These are phyloP conservation scores for Paramecium primaurelia DNA, from an alignment of 73 alveolate genomes.

Conservation along the genomic window DNA sequence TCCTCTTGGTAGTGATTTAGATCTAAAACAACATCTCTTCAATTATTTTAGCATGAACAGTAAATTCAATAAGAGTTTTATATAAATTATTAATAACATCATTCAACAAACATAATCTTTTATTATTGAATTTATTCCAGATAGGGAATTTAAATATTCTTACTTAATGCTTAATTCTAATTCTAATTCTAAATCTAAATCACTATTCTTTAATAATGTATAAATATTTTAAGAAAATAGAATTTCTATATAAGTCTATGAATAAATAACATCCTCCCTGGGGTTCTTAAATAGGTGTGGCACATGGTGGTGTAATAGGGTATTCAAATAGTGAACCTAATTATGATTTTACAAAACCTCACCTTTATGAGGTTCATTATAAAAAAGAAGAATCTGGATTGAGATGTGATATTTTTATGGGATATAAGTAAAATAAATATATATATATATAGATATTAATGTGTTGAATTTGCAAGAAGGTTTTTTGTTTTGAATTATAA, in stretches of 20 bases:
- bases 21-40: background rate
- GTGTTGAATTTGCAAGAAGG: background rate
- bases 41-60: background rate
- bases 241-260: background rate
- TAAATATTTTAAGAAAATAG: slow-evolving; percentile 16
- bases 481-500: background rate
- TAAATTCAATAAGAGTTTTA: background rate
- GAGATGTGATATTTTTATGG: background rate
- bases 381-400: background rate
- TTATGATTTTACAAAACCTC: background rate
- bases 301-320: background rate
- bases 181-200: no score
- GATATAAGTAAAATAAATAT: background rate
- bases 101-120: background rate
- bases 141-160: background rate
- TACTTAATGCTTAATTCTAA: no score
- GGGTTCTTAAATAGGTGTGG: background rate
- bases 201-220: background rate
- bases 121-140: background rate
- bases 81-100: background rate
- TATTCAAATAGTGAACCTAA: background rate
- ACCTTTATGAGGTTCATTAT: background rate
- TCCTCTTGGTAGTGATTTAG: background rate
- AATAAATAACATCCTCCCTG: background rate
- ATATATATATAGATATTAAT: background rate